Evolutionary conservation across 2,329 filamentous ascomycete genomes (phyloP).

Genomic region (Talaromyces sp.): DNA sequence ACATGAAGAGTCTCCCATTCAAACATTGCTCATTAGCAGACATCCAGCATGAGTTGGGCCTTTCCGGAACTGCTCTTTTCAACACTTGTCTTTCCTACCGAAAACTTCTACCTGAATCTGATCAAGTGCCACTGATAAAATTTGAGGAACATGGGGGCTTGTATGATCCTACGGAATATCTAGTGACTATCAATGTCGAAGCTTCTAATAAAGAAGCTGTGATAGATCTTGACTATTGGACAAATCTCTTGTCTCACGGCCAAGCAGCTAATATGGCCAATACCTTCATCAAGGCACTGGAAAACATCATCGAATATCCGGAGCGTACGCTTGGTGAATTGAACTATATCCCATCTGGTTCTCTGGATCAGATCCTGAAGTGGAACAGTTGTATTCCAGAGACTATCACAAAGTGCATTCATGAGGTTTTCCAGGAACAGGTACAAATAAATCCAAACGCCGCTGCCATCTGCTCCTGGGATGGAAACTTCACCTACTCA

Average conservation of each 20-base stretch:
- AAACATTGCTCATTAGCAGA: slow-evolving; percentile 42
- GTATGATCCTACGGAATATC: slow-evolving; percentile 46
- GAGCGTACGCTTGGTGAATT: slow-evolving; percentile 1
- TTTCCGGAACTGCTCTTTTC: slow-evolving; percentile 37
- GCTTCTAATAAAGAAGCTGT: slow-evolving; percentile 35
- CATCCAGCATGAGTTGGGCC: slow-evolving; percentile 40
- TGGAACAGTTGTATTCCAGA: slow-evolving; percentile 8
- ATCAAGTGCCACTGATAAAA: slow-evolving; percentile 23
- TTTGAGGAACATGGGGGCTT: slow-evolving; percentile 35
- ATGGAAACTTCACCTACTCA: slow-evolving; percentile 28
- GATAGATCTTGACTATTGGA: slow-evolving; percentile 40
- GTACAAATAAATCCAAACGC: slow-evolving; percentile 16
- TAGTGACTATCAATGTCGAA: slow-evolving; percentile 45
- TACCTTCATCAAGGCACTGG: slow-evolving; percentile 31
- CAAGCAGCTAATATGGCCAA: slow-evolving; percentile 35
- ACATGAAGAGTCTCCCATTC: slow-evolving; percentile 41
- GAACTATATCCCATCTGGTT: neutral
- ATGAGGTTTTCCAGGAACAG: slow-evolving; percentile 9
- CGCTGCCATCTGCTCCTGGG: slow-evolving; percentile 26
- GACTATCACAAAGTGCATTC: slow-evolving; percentile 13
- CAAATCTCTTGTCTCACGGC: slow-evolving; percentile 30
- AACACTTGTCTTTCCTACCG: slow-evolving; percentile 47
- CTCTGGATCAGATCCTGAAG: slow-evolving; percentile 6
- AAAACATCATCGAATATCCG: slow-evolving; percentile 31
- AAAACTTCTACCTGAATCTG: slow-evolving; percentile 29